A percentile compares a stretch with the other conserved stretches of the same genome.
Evolutionary conservation across 305 asterid genomes (phyloP).

Genomic region (Euphrasia arctica): DNA sequence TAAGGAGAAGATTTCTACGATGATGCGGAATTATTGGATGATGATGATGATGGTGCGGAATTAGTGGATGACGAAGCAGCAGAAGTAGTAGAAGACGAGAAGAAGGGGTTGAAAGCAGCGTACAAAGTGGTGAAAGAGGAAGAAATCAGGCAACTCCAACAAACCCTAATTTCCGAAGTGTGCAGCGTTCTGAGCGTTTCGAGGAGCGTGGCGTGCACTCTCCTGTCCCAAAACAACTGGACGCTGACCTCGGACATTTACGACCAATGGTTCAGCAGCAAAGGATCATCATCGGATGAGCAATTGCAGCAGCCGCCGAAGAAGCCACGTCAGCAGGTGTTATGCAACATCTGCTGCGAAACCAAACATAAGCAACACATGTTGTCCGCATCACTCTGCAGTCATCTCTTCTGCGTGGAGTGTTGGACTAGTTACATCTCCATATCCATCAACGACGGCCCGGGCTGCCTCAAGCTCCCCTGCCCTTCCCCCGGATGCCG

Average conservation of each 20-base stretch:
- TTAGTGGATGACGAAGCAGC: too few relatives aligned
- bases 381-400: slow-evolving; percentile 33
- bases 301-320: background rate
- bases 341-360: slow-evolving; percentile 40
- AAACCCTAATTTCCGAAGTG: slow-evolving; percentile 33
- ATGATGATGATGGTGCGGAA: too few relatives aligned
- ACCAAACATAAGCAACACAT: background rate
- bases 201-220: slow-evolving; percentile 30
- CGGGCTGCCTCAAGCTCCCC: slow-evolving; percentile 35
- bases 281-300: background rate
- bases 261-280: slow-evolving; percentile 45
- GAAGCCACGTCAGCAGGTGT: too few relatives aligned
- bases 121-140: slow-evolving; percentile 35
- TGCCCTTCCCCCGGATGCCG: slow-evolving; percentile 45
- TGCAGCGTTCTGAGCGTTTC: slow-evolving; percentile 36
- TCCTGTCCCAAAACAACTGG: slow-evolving; percentile 44
- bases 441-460: slow-evolving; percentile 38
- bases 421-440: slow-evolving; percentile 40
- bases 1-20: too few relatives aligned
- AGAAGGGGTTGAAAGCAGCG: too few relatives aligned
- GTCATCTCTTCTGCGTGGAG: slow-evolving; percentile 39
- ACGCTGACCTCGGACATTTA: slow-evolving; percentile 26
- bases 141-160: slow-evolving; percentile 32
- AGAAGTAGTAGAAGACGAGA: too few relatives aligned
- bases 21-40: too few relatives aligned